A percentile compares a stretch with the other conserved stretches of the same genome.
phyloP scores from a whole-genome alignment of 768 basidiomycete species.

The Lactarius sp. region DNA sequence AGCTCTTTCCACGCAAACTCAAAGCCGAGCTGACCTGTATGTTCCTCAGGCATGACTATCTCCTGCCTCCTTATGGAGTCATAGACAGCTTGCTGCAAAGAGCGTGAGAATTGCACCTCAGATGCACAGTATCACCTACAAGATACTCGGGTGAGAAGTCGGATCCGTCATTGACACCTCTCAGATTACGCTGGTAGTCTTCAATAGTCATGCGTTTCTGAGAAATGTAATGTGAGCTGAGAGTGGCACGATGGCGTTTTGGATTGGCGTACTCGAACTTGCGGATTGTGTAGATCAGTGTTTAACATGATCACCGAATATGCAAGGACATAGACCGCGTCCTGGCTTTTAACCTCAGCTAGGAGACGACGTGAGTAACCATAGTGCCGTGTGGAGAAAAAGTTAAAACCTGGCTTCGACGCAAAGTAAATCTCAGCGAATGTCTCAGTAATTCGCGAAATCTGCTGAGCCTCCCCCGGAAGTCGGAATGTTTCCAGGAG shows the following conservation, averaged over 20 bases:
- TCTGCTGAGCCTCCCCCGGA: slow-evolving; percentile 94
- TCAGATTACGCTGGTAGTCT: slow-evolving; percentile 87
- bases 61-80: slow-evolving; percentile 92
- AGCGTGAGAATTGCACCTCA: slow-evolving; percentile 5
- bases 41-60: slow-evolving; percentile 97
- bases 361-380: slow-evolving; percentile 1
- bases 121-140: slow-evolving; percentile 39
- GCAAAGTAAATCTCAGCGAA: slow-evolving; percentile 92
- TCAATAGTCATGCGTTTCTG: slow-evolving; percentile 97
- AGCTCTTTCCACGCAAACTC: slow-evolving; percentile 99
- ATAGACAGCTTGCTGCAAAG: slow-evolving; percentile 72
- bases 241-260: slow-evolving; percentile 3
- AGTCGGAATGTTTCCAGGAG: slow-evolving; percentile 89
- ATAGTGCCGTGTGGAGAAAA: not conserved
- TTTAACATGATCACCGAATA: slow-evolving; percentile 98
- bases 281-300: slow-evolving; percentile 94
- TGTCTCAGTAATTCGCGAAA: slow-evolving; percentile 87
- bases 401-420: slow-evolving; percentile 59
- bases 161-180: slow-evolving; percentile 83
- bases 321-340: slow-evolving; percentile 89
- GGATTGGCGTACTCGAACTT: slow-evolving; percentile 61
- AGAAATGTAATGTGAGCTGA: not conserved
- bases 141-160: slow-evolving; percentile 86
- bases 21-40: slow-evolving; percentile 92
- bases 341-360: slow-evolving; percentile 88